Base-by-base conservation (phyloP, 768 basidiomycete species). In the Boletus reticuloceps region DNA sequence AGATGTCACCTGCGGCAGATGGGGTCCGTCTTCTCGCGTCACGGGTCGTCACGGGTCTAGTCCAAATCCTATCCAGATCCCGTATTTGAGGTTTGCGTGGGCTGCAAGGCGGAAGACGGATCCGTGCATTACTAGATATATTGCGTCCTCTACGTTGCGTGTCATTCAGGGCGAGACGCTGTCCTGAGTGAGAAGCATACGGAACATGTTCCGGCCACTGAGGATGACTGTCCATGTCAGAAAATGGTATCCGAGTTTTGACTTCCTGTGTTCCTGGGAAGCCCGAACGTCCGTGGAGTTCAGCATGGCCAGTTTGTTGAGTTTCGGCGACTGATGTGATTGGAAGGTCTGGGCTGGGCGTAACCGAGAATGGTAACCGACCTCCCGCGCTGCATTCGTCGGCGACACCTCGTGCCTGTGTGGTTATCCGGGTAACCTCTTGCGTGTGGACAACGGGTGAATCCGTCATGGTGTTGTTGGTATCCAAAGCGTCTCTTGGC, bases 1-100 rank as follows among this genome's bases (percentile, higher is more conserved):
- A 70, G 38, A 70, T 71, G 44, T 57, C 69, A 37, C 71, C 69
- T 27, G 72, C 67, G 39, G 65, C 71, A 31, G 69, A 73, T 22
- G 69, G 60, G 1, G 69, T 72, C 47, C 71, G 69, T 43, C 57
- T 65, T 50, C 69, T 69, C 25, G 60, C 46, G 48, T 69, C 68
- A 60, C 58, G 55, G 42, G 67, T 53, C n/a, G 60, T 49, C 25
- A 55, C 51, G 3, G 69, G 65, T 48, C 61, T 58, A 5, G 56
- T 64, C 62, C 58, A 53, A 51, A 69, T 54, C 40, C 59, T 63
- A 27, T 69, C 63, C 38, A 54, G 45, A 32, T 69, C 63, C 32
- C 58, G 57, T 31, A 61, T 46, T 25, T 58, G 59, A 32, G 40
- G 54, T 42, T 59, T 62, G 37, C 53, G 56, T 29, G 64, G 69